phyloP scores from a whole-genome alignment of 2,329 filamentous ascomycete genomes.

The Tolypocladium sp. region DNA sequence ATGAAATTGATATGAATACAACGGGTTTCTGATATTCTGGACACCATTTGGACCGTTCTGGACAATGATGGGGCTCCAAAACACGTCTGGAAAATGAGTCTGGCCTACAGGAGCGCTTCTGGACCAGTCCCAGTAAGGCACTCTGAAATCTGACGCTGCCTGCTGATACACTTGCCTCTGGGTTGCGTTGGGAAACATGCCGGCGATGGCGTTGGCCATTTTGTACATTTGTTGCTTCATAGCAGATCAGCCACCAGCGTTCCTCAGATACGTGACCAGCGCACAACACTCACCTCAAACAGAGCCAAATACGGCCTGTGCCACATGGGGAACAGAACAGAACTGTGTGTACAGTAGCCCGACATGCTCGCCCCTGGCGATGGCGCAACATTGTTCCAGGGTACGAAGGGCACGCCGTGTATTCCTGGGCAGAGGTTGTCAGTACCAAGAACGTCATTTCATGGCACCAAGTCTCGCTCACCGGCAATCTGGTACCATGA shows the following conservation, averaged over 20 bases:
- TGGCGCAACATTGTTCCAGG: slow-evolving; percentile 44
- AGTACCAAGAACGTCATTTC: background rate
- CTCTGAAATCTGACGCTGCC: slow-evolving; percentile 41
- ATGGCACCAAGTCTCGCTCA: slow-evolving; percentile 24
- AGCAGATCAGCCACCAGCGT: slow-evolving; percentile 6
- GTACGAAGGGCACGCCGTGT: slow-evolving; percentile 61
- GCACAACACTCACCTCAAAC: slow-evolving; percentile 36
- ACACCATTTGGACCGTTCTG: slow-evolving; percentile 47
- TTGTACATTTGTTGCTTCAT: slow-evolving; percentile 26
- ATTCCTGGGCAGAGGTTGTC: slow-evolving; percentile 45
- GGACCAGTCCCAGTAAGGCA: slow-evolving; percentile 55
- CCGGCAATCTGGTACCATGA: slow-evolving; percentile 77
- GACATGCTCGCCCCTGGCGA: slow-evolving; percentile 41
- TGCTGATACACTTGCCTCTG: slow-evolving; percentile 39
- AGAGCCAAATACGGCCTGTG: slow-evolving; percentile 69
- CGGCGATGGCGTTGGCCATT: slow-evolving; percentile 32
- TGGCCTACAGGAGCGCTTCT: slow-evolving; percentile 35
- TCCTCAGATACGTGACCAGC: too few relatives aligned
- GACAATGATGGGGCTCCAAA: slow-evolving; percentile 38
- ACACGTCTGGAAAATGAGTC: slow-evolving; percentile 34
- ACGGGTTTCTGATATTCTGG: slow-evolving; percentile 50
- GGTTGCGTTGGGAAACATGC: slow-evolving; percentile 35
- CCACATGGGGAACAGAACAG: slow-evolving; percentile 71
- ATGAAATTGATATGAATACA: slow-evolving; percentile 51
- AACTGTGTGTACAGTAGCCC: slow-evolving; percentile 72